Evolutionary conservation across 2,329 filamentous ascomycete species (phyloP), one percentile per base, ranked within the genome.

Genomic region (Pseudogymnoascus sp.): DNA sequence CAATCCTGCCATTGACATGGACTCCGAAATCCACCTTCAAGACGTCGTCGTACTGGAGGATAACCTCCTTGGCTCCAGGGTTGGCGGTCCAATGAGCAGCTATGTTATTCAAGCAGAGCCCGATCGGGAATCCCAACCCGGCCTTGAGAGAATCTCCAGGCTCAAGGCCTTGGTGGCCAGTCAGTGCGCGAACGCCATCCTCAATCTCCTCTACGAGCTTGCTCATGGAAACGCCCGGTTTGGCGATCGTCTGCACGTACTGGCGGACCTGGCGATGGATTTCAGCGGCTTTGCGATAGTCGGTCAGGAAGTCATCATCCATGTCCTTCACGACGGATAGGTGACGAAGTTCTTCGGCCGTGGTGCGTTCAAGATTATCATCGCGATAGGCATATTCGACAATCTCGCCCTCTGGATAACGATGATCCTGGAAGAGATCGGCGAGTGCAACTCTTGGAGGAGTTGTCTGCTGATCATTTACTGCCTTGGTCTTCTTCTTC

Each of bases 21-120:
- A 93, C 89, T 59, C 90, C 89, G 70, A 92, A 90, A 71, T 93
- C 89, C 6, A 93, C 86, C 75, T 91, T 93, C 82, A 93, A 83
- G 37, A 96, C 89, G 72, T 96, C 90, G 66, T 85, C 82, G 66
- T 87, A 75, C 71, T 89, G 79, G 64, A 95, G 78, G 36, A 92
- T 76, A 70, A 89, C 83, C 73, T 91, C 90, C 75, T 86, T 88
- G 71, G 82, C 77, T 1, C 82, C 81, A 1, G 82, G 78, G 67
- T 84, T 85, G 5, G 82, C 82, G 1, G 81, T 84, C 69, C 77
- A 85, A 71, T 85, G 82, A 5, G 82, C 82, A 12, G 78, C 81
- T 44, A 77, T 74, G 66, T 84, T 77, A 66, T 85, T 84, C 62
- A 84, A 68, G 64, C 76, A 79, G 23, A 84, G 68, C 0, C 82